Percentiles rank a stretch among this genome's conserved stretches.
These are phyloP conservation scores for Ogataea glucozyma DNA, from an alignment of 805 yeast species.

Conservation along the genomic window DNA sequence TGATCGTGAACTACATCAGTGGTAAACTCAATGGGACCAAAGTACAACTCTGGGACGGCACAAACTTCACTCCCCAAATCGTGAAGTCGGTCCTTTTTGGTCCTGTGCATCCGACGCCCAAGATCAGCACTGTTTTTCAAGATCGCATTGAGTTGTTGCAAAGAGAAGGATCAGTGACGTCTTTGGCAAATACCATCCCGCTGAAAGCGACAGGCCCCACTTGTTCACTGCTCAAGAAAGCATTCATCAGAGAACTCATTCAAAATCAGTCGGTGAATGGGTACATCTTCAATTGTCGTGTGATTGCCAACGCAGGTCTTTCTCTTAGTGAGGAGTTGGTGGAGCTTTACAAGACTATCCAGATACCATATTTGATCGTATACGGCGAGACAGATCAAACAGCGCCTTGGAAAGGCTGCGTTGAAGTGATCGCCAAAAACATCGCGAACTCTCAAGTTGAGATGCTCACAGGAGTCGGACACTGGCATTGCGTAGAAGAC, in stretches of 20 bases:
- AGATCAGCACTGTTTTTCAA: constrained; percentile 11
- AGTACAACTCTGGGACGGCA: constrained; percentile 6
- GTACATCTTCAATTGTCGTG: constrained; percentile 16
- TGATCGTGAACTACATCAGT: constrained; percentile 18
- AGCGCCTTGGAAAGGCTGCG: constrained; percentile 15
- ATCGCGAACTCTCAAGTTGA: neutral
- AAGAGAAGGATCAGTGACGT: constrained; percentile 2
- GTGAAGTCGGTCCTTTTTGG: constrained; percentile 14
- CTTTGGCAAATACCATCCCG: constrained; percentile 14
- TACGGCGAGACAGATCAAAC: constrained; percentile 16
- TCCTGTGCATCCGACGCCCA: constrained; percentile 18
- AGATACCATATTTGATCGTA: constrained; percentile 13
- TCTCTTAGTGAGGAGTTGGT: constrained; percentile 6
- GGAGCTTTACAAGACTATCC: constrained; percentile 9
- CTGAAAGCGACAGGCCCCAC: constrained; percentile 16
- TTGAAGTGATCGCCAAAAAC: constrained; percentile 11
- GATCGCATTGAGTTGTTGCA: constrained; percentile 7
- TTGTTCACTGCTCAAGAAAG: constrained; percentile 12
- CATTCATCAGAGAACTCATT: constrained; percentile 16
- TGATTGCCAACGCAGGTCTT: constrained; percentile 13
- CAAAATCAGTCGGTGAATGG: constrained; percentile 11
- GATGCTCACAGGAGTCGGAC: constrained; percentile 16
- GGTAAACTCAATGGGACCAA: constrained; percentile 5
- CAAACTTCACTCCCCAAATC: constrained; percentile 4
- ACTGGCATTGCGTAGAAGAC: constrained; percentile 21